Percentiles rank a stretch among this genome's conserved stretches.
Evolutionary conservation across 495 filamentous ascomycete genomes (phyloP).

Genomic region (Penicillium canescens): DNA sequence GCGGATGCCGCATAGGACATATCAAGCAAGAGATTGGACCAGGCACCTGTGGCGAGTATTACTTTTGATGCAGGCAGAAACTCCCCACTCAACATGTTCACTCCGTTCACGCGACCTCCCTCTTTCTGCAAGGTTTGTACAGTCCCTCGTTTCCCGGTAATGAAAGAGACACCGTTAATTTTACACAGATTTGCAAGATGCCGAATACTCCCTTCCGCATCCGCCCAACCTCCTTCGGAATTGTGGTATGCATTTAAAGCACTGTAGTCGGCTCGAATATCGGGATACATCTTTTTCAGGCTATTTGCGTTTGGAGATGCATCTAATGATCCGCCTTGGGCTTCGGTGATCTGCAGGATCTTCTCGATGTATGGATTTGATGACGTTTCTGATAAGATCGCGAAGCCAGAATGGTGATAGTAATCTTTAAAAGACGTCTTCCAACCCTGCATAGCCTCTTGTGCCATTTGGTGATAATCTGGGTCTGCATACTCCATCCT

Average conservation of each 20-base stretch:
- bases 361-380: slow-evolving; percentile 27
- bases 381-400: slow-evolving; percentile 1
- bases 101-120: slow-evolving; percentile 11
- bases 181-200: slow-evolving; percentile 43
- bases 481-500: slow-evolving; percentile 68
- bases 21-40: slow-evolving; percentile 69
- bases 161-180: slow-evolving; percentile 21
- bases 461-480: slow-evolving; percentile 58
- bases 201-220: slow-evolving; percentile 64
- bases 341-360: too few relatives aligned
- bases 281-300: background rate
- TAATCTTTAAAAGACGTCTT: slow-evolving; percentile 5
- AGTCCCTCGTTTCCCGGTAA: slow-evolving; percentile 17
- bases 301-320: background rate
- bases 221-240: slow-evolving; percentile 65
- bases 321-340: slow-evolving; percentile 2
- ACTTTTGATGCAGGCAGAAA: slow-evolving; percentile 59
- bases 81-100: slow-evolving; percentile 45
- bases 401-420: slow-evolving; percentile 3
- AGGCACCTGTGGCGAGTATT: slow-evolving; percentile 61
- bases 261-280: background rate
- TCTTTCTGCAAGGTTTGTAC: slow-evolving; percentile 10
- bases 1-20: slow-evolving; percentile 64
- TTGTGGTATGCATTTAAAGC: slow-evolving; percentile 60
- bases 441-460: slow-evolving; percentile 62